A percentile compares a stretch with the other conserved stretches of the same genome.
Conservation (phyloP, 148 eudicot species). For the Silene latifolia region DNA sequence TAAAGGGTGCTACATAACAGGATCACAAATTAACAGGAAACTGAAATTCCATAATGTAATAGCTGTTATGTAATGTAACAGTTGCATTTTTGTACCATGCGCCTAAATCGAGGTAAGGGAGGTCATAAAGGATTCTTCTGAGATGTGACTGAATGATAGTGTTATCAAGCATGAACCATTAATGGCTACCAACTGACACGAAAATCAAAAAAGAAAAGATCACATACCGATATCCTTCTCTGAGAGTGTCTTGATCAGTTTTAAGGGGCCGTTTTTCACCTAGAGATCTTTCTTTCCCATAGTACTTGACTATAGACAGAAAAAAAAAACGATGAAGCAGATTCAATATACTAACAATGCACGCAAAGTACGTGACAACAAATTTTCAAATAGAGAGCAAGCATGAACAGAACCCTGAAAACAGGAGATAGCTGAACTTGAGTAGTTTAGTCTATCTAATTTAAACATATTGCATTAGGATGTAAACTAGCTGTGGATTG, state of each 20-base stretch:
- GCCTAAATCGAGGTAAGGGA: too few species aligned
- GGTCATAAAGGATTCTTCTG: not conserved
- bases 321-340: not conserved
- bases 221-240: conserved; percentile 76
- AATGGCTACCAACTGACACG: not conserved
- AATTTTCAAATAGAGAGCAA: not conserved
- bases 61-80: not conserved
- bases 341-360: not conserved
- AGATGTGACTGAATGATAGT: not conserved
- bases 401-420: not conserved
- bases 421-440: not conserved
- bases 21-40: too few species aligned
- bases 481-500: not conserved
- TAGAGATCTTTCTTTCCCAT: conserved; percentile 46
- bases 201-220: not conserved
- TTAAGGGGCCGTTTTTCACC: conserved; percentile 46
- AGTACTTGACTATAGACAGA: conserved; percentile 50
- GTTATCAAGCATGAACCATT: not conserved
- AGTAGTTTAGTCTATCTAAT: not conserved
- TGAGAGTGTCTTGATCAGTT: conserved; percentile 88
- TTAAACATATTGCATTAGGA: not conserved
- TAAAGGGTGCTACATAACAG: too few species aligned
- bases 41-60: not conserved
- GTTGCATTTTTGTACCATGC: not conserved
- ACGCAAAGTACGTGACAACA: not conserved